Evolutionary conservation across 495 filamentous ascomycete genomes (phyloP), one percentile per base, ranked within the genome.

Genomic region (Xylaria scruposa): DNA sequence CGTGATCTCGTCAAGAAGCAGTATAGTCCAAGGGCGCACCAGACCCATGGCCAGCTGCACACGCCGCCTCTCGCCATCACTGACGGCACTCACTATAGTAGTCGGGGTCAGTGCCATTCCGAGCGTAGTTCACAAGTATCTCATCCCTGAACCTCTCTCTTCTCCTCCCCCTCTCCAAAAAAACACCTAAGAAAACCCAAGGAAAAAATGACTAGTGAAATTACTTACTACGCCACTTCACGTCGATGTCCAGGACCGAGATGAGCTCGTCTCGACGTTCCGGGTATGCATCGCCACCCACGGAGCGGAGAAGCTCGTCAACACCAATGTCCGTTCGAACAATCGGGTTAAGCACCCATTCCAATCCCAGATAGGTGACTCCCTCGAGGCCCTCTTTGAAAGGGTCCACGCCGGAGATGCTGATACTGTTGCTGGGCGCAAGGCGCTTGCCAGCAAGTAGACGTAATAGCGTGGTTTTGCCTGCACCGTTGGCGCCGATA

Each of bases 291-390:
- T 97, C 90, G 3, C 96, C 97, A 68, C 96, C 96, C 2, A 99
- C 92, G 15, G 91, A 94, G 44, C 87, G 81, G 24, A 99, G 88
- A 8, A 99, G 89, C 53, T 95, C 94, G 3, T 87, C 88, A 3
- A 99, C 94, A 51, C 92, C 93, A 71, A 99, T 97, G 81, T 99
- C 96, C 19, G 92, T 96, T 40, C 97, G 90, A 46, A 98, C 97
- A 75, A 98, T 97, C 44, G 90, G 91, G 84, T 98, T 98, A n/a
- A 98, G 89, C 15, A 98, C 97, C 97, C 97, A 99, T 84, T 99
- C 96, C 0, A 97, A 88, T 0, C 96, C 96, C 7, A 99, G 91
- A 80, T 99, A 99, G 61, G 94, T 97, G 33, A 99, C 95, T 59
- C 95, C 96, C 81, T 97, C 92, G 0, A 97, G 87, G 13, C 90